These are phyloP conservation scores for Akebia trifoliata DNA, from an alignment of 164 flowering plant genomes.

Conservation along the genomic window DNA sequence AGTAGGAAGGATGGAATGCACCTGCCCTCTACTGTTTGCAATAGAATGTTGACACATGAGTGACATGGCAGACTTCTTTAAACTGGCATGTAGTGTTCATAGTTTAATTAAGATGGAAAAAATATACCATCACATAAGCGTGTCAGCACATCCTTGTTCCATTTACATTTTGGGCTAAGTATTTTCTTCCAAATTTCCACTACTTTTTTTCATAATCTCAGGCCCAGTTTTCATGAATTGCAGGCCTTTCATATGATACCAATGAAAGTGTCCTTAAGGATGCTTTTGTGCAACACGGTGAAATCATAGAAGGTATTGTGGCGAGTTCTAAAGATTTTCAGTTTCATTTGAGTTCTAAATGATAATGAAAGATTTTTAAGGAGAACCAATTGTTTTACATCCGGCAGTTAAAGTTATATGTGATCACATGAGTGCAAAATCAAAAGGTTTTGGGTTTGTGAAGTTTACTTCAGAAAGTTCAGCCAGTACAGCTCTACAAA, in stretches of 20 bases:
- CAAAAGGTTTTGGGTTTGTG: constrained; percentile 73
- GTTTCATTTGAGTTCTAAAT: background rate
- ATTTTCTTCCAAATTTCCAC: background rate
- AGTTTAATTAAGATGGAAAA: too few species aligned
- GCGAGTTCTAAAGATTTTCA: background rate
- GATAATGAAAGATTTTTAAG: background rate
- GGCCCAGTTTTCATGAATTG: background rate
- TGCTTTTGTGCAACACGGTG: constrained; percentile 49
- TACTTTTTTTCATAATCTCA: background rate
- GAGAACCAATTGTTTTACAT: background rate
- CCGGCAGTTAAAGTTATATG: constrained; percentile 59
- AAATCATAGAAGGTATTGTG: constrained; percentile 51
- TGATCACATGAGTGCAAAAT: constrained; percentile 46
- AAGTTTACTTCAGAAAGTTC: constrained; percentile 38
- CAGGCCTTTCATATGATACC: constrained; percentile 71
- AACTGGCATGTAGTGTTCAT: too few species aligned
- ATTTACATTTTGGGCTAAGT: background rate
- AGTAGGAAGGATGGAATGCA: too few species aligned
- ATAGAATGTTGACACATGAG: too few species aligned
- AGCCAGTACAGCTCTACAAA: constrained; percentile 42
- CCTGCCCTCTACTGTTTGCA: too few species aligned
- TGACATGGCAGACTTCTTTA: too few species aligned
- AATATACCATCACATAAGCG: too few species aligned
- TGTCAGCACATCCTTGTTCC: too few species aligned
- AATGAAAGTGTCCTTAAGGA: constrained; percentile 53